phyloP scores from a whole-genome alignment of 345 rosid species.

The Brassica nigra region DNA sequence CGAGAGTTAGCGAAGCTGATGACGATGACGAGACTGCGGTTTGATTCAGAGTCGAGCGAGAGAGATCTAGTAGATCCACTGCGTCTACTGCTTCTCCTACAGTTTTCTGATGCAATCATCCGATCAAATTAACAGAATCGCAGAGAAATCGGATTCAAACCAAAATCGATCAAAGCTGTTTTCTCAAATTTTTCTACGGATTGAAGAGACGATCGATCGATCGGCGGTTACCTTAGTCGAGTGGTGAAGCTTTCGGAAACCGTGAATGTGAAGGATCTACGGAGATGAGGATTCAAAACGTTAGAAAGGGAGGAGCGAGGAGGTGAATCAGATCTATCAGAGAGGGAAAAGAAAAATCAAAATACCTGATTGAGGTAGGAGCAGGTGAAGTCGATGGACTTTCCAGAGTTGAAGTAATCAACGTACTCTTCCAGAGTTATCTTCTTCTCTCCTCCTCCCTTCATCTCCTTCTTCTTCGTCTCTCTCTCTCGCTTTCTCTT shows the following conservation, averaged over 20 bases:
- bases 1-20: slow-evolving; percentile 22
- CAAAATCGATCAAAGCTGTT: neutral
- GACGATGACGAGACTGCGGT: neutral
- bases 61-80: slow-evolving; percentile 32
- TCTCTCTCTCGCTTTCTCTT: neutral
- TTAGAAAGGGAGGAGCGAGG: neutral
- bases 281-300: neutral
- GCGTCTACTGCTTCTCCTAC: slow-evolving; percentile 27
- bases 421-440: slow-evolving; percentile 37
- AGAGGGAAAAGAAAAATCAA: neutral
- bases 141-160: neutral
- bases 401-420: slow-evolving; percentile 7
- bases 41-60: slow-evolving; percentile 38
- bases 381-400: slow-evolving; percentile 17
- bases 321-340: neutral
- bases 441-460: slow-evolving; percentile 31
- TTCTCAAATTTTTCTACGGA: neutral
- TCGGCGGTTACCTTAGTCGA: neutral
- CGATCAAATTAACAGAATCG: neutral
- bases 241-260: neutral
- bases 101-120: slow-evolving; percentile 15
- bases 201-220: neutral
- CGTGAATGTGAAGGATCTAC: neutral
- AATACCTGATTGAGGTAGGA: slow-evolving; percentile 38
- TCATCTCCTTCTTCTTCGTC: neutral